Conservation (phyloP, 306 rosid species). For the Glycine soja region DNA sequence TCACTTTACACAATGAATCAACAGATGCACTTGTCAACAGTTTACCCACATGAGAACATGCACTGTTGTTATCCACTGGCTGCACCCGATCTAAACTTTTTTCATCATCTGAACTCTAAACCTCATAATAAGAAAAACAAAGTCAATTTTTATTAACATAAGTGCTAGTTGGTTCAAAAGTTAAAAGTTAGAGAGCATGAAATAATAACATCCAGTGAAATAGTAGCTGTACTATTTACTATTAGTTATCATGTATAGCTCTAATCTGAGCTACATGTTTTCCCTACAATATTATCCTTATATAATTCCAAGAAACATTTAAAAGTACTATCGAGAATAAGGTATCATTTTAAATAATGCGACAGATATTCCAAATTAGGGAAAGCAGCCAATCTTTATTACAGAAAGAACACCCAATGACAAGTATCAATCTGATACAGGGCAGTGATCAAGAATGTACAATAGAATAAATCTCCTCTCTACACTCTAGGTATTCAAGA, state of each 20-base stretch:
- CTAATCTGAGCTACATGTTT: not conserved
- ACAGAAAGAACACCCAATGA: not conserved
- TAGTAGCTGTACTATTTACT: constrained; percentile 13
- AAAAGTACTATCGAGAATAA: not conserved
- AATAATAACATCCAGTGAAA: not conserved
- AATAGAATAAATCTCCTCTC: no score
- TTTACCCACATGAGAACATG: constrained; percentile 47
- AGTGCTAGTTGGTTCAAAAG: constrained; percentile 24
- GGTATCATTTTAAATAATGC: not conserved
- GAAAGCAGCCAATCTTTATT: not conserved
- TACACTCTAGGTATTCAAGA: no score
- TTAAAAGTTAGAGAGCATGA: constrained; percentile 12
- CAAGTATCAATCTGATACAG: not conserved
- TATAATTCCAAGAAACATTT: not conserved
- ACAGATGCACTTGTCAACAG: constrained; percentile 57
- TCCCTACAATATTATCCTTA: not conserved
- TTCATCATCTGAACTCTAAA: constrained; percentile 74
- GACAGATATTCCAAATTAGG: not conserved
- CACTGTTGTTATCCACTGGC: constrained; percentile 44
- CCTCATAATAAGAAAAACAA: constrained; percentile 1
- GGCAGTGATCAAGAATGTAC: not conserved
- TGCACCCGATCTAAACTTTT: constrained; percentile 47
- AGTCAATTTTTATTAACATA: constrained; percentile 24
- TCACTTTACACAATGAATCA: constrained; percentile 67
- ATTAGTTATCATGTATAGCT: constrained; percentile 6